Evolutionary conservation across 148 eudicot genomes (phyloP), one percentile per base, ranked within the genome.

Genomic region (Dysphania ambrosioides): DNA sequence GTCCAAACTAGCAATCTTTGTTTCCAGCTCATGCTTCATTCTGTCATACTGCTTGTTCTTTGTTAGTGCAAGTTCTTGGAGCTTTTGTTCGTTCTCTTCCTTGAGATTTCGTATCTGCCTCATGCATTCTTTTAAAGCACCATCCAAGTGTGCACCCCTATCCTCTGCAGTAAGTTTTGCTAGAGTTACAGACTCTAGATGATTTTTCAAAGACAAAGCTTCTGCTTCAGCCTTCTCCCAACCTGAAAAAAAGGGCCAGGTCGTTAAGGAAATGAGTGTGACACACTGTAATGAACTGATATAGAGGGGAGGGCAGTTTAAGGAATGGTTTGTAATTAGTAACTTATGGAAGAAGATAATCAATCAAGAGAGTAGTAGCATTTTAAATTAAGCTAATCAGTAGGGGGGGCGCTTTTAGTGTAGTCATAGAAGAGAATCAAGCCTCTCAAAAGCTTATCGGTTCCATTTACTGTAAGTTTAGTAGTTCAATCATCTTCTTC

Each of bases 201-300:
- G 94, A 79, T 79, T 86, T 86, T 90, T 96, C 71, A 96, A 76
- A 24, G 97, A 78, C 73, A 88, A 77, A 79, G 97, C 97, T 85
- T 96, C 99, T 27, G 93, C 87, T 65, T 96, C 99, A 61, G 97
- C 99, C 84, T 92, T 96, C 80, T 96, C 99, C 99, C 99, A 96
- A 75, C 99, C 99, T 96, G 87, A 35, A 85, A 44, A 10, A 73
- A 38, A 69, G n/a, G n/a, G 36, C 26, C 66, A 29, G 7, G 40
- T n/a, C 34, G 15, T 34, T 62, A 36, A 68, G 67, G 61, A 66
- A 23, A 66, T 58, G 32, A 27, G 32, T 18, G 18, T 38, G 41
- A 34, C 5, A 44, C 57, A 55, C 30, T n/a, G n/a, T n/a, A n/a
- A n/a, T n/a, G n/a, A n/a, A n/a, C n/a, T n/a, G n/a, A n/a, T n/a